Conservation (phyloP, 371 early-diverging fungal species). For the Apophysomyces ossiformis region DNA sequence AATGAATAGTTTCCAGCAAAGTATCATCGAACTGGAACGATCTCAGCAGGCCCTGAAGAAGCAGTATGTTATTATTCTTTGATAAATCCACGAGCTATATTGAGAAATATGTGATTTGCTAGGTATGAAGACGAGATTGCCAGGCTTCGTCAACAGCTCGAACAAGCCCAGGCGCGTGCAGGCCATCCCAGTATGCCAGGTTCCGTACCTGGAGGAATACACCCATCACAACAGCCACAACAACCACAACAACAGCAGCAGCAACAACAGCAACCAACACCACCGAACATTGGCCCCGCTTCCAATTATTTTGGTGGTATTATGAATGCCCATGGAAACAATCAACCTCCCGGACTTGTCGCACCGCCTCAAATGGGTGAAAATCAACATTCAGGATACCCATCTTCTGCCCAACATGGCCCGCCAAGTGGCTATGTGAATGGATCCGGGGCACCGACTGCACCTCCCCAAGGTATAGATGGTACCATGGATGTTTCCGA, state of each 20-base stretch:
- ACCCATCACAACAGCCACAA: slow-evolving; percentile 17
- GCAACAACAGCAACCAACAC: slow-evolving; percentile 22
- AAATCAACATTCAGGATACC: not conserved
- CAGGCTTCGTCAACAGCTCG: slow-evolving; percentile 37
- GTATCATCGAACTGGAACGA: slow-evolving; percentile 78
- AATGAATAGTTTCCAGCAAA: slow-evolving; percentile 75
- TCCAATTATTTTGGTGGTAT: slow-evolving; percentile 35
- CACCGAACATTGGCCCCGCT: slow-evolving; percentile 33
- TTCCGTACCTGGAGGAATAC: slow-evolving; percentile 29
- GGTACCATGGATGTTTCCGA: not conserved
- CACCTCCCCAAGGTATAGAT: slow-evolving; percentile 14
- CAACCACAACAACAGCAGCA: too few relatives aligned
- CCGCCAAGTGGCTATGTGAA: slow-evolving; percentile 14
- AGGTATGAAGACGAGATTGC: slow-evolving; percentile 44
- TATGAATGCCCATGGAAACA: slow-evolving; percentile 25
- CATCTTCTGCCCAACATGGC: slow-evolving; percentile 14
- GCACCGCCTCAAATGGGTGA: slow-evolving; percentile 8
- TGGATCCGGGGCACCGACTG: slow-evolving; percentile 7
- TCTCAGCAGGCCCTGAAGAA: slow-evolving; percentile 76
- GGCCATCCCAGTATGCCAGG: slow-evolving; percentile 25
- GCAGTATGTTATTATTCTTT: slow-evolving; percentile 47
- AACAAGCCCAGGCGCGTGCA: slow-evolving; percentile 26
- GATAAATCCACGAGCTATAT: slow-evolving; percentile 17
- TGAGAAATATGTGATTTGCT: slow-evolving; percentile 16
- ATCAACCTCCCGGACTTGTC: slow-evolving; percentile 18